Base-by-base conservation (phyloP, 2,329 filamentous ascomycete genomes). In the Pyrenophora teres region DNA sequence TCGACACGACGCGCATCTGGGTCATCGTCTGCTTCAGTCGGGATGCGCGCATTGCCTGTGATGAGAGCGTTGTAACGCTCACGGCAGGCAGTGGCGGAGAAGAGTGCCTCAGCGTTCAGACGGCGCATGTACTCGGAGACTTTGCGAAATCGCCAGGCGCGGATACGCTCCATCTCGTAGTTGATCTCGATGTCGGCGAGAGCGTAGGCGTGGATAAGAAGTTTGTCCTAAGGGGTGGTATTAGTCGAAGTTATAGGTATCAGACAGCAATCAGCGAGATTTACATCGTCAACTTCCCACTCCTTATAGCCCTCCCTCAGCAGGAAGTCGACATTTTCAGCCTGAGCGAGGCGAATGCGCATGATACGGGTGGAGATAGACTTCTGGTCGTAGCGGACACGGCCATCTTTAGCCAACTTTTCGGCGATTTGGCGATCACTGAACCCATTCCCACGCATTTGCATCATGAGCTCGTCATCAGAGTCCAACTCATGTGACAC, bases 221-320 rank as follows among this genome's bases (percentile, higher is more conserved):
- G 63, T 16, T 75, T 69, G 53, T 81, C 79, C 78, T 81, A 40
- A 15, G n/a, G 2, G 19, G 43, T 7, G 4, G 18, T 35, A 33
- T 59, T 27, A 59, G 48, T 41, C 2, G 35, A 21, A 31, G 31
- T 32, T 37, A n/a, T 3, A 32, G 30, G 12, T n/a, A n/a, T 6
- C 9, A 25, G 30, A 6, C 4, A 9, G 16, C 7, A 25, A 33
- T 9, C 6, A 6, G 8, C 12, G 7, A 16, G 36, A 62, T 71
- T 59, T 65, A 80, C 79, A 63, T 83, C 80, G 15, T 74, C 74
- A 10, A 73, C 67, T 43, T 78, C 73, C 80, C 80, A 83, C 59
- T 79, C 78, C 42, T 72, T 78, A 53, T 78, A 65, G 33, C 79
- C 75, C 42, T 78, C 74, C 39, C 78, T 72, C 0, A 83, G 69